A percentile compares a stretch with the other conserved stretches of the same genome.
phyloP scores from a whole-genome alignment of 495 filamentous ascomycete genomes.

The Tuber aestivum region DNA sequence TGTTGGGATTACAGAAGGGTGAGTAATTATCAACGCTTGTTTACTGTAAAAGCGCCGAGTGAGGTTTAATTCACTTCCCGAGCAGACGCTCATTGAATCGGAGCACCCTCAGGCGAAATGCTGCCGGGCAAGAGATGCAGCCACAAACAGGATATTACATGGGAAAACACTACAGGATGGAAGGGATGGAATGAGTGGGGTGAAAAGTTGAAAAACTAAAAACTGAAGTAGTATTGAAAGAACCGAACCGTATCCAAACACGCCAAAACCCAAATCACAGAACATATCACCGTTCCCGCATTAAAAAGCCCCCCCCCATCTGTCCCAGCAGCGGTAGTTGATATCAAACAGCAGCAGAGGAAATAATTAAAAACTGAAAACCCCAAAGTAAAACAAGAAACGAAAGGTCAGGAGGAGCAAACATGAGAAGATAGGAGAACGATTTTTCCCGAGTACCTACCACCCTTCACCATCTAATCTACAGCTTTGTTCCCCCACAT shows the following conservation, averaged over 20 bases:
- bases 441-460: background rate
- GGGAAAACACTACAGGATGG: background rate
- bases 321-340: background rate
- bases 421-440: background rate
- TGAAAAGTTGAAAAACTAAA: background rate
- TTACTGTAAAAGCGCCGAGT: background rate
- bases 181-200: background rate
- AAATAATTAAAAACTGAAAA: background rate
- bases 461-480: conserved; percentile 2
- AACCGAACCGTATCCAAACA: background rate
- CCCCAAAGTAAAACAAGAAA: background rate
- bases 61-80: background rate
- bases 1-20: background rate
- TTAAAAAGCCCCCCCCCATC: background rate
- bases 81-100: background rate
- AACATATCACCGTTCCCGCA: background rate
- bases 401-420: background rate
- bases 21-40: background rate
- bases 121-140: background rate
- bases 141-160: background rate
- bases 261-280: background rate
- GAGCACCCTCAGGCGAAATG: background rate
- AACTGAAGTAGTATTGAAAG: background rate
- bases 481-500: background rate
- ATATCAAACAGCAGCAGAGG: background rate